These are phyloP conservation scores for Candida koratica DNA, from an alignment of 805 yeast species.

Conservation along the genomic window DNA sequence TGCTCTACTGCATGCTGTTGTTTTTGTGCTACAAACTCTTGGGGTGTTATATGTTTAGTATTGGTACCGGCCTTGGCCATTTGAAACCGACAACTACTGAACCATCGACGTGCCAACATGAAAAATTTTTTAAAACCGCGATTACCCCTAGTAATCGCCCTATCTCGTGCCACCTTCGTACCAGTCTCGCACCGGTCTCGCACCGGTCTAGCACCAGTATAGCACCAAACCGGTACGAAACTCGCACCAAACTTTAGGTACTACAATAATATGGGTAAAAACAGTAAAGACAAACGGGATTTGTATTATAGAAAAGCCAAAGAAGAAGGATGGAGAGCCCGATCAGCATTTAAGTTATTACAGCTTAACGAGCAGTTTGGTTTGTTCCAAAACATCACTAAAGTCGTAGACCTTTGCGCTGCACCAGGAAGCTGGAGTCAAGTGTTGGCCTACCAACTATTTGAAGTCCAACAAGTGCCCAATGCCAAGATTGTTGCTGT, in stretches of 20 bases:
- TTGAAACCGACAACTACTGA: constrained; percentile 1
- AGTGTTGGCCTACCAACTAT: constrained; percentile 72
- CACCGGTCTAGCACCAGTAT: too few species aligned
- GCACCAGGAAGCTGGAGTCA: constrained; percentile 98
- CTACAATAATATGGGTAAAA: constrained; percentile 76
- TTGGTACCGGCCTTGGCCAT: neutral
- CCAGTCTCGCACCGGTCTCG: too few species aligned
- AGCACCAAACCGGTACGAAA: too few species aligned
- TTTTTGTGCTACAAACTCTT: constrained; percentile 28
- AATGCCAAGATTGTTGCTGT: constrained; percentile 84
- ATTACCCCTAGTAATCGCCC: too few species aligned
- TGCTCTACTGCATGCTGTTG: constrained; percentile 24
- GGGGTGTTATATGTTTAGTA: constrained; percentile 21
- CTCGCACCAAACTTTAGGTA: too few species aligned
- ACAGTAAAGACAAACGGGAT: constrained; percentile 92
- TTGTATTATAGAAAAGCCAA: constrained; percentile 89
- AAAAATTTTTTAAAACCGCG: constrained; percentile 9
- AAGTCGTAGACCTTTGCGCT: constrained; percentile 96
- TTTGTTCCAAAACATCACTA: constrained; percentile 62
- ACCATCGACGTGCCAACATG: constrained; percentile 4
- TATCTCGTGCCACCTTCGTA: too few species aligned
- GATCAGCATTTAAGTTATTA: constrained; percentile 90
- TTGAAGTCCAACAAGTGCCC: constrained; percentile 35
- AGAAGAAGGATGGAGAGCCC: constrained; percentile 96
- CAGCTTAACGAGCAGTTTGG: constrained; percentile 90